Evolutionary conservation across 139 green algal genomes (phyloP), one percentile per base, ranked within the genome.

Genomic region (Pedinophyceae sp.): DNA sequence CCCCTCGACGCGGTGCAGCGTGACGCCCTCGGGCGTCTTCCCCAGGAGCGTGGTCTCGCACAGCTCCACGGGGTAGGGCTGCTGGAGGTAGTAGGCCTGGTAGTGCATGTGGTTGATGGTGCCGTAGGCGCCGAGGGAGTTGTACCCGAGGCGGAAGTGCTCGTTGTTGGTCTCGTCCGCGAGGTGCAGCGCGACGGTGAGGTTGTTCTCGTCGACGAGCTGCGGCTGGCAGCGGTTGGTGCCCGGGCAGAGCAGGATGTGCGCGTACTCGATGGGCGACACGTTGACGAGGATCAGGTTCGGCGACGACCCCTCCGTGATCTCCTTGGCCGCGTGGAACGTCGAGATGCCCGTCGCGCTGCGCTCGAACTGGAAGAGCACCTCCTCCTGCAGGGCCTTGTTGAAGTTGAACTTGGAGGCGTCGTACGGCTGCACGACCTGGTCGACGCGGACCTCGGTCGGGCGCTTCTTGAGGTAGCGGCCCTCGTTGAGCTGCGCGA

Each of bases 81-180:
- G 54, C 5, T 67, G 55, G 25, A 95, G 68, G 65, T 91, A 93
- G 67, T 95, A 95, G 2, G 74, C 82, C 78, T 98, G 91, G 70
- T 96, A 98, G 73, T 98, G 91, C 47, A 98, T 79, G 62, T 98
- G 91, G 76, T 98, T 98, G 74, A 98, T 93, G 41, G 91, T 97
- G 45, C 79, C 91, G 50, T 90, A 98, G 3, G 91, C 91, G 22
- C 91, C 91, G 41, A 98, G 74, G 0, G 77, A 89, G 69, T 98
- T 98, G 78, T 85, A 98, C 34, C 86, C 85, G 7, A 97, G 66
- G 4, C 89, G 70, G 55, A 99, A 87, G 70, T 85, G 85, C n/a
- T 81, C 77, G 68, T 91, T 94, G 68, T 77, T 68, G 17, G 74
- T 66, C 65, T 95, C 80, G 2, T 67, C 43, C 2, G 82, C 77